Base-by-base conservation (phyloP, 2,329 filamentous ascomycete genomes). In the Penicillium paneum region DNA sequence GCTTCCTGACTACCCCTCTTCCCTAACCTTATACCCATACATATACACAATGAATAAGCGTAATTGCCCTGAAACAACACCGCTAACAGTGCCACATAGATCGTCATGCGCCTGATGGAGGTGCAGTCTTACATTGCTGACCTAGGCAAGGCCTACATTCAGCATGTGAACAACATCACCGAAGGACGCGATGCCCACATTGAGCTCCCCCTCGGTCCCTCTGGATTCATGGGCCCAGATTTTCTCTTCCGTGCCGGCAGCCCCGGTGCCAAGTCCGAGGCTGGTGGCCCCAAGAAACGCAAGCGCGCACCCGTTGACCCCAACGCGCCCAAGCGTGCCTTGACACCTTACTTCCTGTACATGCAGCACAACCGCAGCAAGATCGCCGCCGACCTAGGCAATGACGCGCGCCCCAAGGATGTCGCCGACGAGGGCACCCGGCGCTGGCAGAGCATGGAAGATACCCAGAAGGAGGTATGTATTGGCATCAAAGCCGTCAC, bases 311-410 rank as follows among this genome's bases (percentile, higher is more conserved):
- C 85, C 39, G 86, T 89, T 68, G 93, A 97, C 72, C 92, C 92
- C 64, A 96, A 96, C 73, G 92, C 92, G 7, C 93, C 93, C 56
- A 97, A 97, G 83, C 86, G 92, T 47, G 92, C 93, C 8, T 76
- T 97, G 69, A 97, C 93, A 6, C 91, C 93, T 2, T 97, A 95
- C 79, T 96, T 97, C 80, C 79, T 97, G 57, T 97, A 91, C 79
- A 91, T 96, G 81, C 89, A 95, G 73, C 87, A 89, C 61, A 91
- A 91, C 61, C 89, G 94, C 46, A 83, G 86, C 48, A 87, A 90
- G 70, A 94, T 97, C 64, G 87, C 89, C 54, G 81, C 80, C 32
- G 91, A 95, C 64, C 82, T 96, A 11, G 89, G 88, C 21, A 71
- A 83, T n/a, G 81, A 85, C 56, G 85, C 87, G 8, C 87, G 88